Conservation (phyloP, 2,329 filamentous ascomycete genomes). For the Penicillium sp. region DNA sequence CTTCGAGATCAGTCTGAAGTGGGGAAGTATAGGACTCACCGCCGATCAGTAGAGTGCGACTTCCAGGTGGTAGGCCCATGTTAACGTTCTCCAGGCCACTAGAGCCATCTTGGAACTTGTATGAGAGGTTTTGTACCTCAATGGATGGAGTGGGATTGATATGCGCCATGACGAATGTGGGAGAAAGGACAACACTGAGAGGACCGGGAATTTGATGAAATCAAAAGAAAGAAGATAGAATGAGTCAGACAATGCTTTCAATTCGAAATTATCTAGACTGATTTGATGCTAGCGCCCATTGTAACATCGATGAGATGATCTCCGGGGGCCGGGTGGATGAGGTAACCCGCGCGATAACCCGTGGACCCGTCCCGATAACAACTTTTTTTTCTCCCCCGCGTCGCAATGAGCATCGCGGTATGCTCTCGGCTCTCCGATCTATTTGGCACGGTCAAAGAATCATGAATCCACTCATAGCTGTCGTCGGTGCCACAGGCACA, state of each 20-base stretch:
- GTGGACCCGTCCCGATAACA: not conserved
- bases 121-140: slow-evolving; percentile 71
- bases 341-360: slow-evolving; percentile 15
- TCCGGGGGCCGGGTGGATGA: slow-evolving; percentile 8
- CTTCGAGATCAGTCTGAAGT: not conserved
- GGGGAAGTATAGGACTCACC: slow-evolving; percentile 45
- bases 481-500: slow-evolving; percentile 87
- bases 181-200: not conserved
- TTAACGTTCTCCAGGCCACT: slow-evolving; percentile 72
- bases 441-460: slow-evolving; percentile 19
- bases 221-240: not conserved
- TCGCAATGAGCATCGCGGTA: slow-evolving; percentile 16
- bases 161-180: slow-evolving; percentile 21
- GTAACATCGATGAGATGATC: not conserved
- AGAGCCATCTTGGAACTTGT: slow-evolving; percentile 82
- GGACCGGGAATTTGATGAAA: not conserved
- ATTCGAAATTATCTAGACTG: not conserved
- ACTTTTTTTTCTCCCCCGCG: slow-evolving; percentile 3
- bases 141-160: slow-evolving; percentile 55
- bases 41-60: slow-evolving; percentile 86
- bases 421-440: slow-evolving; percentile 29
- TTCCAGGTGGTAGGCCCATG: slow-evolving; percentile 74
- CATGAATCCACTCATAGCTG: slow-evolving; percentile 65
- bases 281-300: not conserved
- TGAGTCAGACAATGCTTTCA: not conserved